Evolutionary conservation across 2,329 filamentous ascomycete species (phyloP).

Genomic region (Didymella pomorum): DNA sequence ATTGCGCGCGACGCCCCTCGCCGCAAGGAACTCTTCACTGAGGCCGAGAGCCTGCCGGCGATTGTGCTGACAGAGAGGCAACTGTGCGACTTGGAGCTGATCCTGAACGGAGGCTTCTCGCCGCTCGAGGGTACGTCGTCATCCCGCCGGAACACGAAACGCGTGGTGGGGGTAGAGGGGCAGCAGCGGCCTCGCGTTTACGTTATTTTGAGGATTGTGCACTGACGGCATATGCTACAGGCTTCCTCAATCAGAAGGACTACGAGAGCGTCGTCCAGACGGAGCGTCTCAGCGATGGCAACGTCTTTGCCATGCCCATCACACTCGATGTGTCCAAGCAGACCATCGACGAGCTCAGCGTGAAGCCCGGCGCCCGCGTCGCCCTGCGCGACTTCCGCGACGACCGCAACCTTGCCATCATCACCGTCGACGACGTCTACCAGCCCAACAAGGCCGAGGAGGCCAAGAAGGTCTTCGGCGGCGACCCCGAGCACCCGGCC

Average conservation of each 20-base stretch:
- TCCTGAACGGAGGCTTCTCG: conserved; percentile 97
- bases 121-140: conserved; percentile 84
- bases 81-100: conserved; percentile 95
- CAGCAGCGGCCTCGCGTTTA: conserved; percentile 7
- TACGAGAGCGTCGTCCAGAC: conserved; percentile 93
- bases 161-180: conserved; percentile 14
- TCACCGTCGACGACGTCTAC: conserved; percentile 96
- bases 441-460: conserved; percentile 94
- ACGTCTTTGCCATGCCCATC: conserved; percentile 96
- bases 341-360: conserved; percentile 74
- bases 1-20: conserved; percentile 89
- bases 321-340: conserved; percentile 83
- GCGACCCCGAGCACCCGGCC: conserved; percentile 89
- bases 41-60: conserved; percentile 87
- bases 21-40: conserved; percentile 78
- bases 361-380: conserved; percentile 82
- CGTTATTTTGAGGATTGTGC: not conserved
- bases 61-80: conserved; percentile 90
- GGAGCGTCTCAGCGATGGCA: conserved; percentile 84
- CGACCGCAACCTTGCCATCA: conserved; percentile 92
- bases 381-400: conserved; percentile 95
- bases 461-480: conserved; percentile 93
- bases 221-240: conserved; percentile 56
- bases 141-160: conserved; percentile 5
- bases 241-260: conserved; percentile 97